Base-by-base conservation (phyloP, 306 rosid species). In the Acacia acuminata region DNA sequence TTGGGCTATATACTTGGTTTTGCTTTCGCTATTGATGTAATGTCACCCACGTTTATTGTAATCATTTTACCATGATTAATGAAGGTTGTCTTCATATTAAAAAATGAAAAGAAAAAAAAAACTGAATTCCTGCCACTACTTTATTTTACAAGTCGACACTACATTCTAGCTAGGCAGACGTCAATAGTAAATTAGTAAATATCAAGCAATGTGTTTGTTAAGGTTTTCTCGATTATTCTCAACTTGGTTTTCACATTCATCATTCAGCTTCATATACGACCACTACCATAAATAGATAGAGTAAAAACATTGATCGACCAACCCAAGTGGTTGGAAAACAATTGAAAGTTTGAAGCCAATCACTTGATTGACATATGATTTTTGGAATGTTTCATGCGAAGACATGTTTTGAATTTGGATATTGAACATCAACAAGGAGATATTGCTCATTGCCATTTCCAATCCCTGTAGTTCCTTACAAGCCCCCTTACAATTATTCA, bases 211-310 rank as follows among this genome's bases (percentile, higher is more conserved):
- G 67, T 1, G 36, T 10, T 61, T 10, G 65, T 22, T 58, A 30
- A 15, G 64, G 65, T 22, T 58, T 22, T 58, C 65, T 22, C 32
- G 32, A 3, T 58, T 58, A 24, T 36, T 61, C 19, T 61, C 36
- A 61, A 25, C 67, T 11, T 11, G 38, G 8, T 25, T 22, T 11
- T 16, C 67, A 12, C 36, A 10, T 58, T n/a, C 82, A 55, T 66
- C 81, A 32, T 77, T 90, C 81, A 94, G 85, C 85, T 92, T 94
- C 97, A 90, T 1, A 91, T 10, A 40, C 93, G 90, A 76, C 92
- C 82, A 10, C 97, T 86, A 44, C 97, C 89, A 43, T 79, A 72
- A 58, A 73, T 79, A 60, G 76, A 47, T 60, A n/a, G 36, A 44
- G 65, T n/a, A 58, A 84, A 58, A 82, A n/a, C 68, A 25, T 70